Base-by-base conservation (phyloP, 1,284 basidiomycete genomes). In the Cryptococcus deneoformans region DNA sequence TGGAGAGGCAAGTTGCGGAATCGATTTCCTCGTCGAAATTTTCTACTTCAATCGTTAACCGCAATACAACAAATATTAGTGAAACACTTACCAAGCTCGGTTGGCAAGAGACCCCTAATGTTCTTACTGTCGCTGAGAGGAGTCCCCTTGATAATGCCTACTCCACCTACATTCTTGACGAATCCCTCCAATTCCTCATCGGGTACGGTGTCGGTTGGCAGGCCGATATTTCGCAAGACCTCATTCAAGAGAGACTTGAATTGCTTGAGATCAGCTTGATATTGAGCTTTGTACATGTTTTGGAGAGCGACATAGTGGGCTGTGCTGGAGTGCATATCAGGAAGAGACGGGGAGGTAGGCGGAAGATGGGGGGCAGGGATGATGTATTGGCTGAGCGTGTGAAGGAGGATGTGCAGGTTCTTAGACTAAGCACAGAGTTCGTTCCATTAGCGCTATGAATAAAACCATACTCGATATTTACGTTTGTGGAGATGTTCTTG, bases 261-360 rank as follows among this genome's bases (percentile, higher is more conserved):
- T 37, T 54, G 51, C 1, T 59, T 53, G n/a, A 77, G 61, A 52
- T 79, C 77, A 6, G 60, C 58, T 43, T 61, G 63, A 45, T 72
- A 68, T 54, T 75, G 68, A 46, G 67, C 56, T 58, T 75, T 74
- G 67, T 77, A 78, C 6, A 80, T 61, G 47, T 71, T 73, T 55
- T 79, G 76, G 5, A 79, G 66, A 5, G 67, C 61, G 53, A 80
- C 69, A 72, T 97, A 99, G 56, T 84, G 84, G 42, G 80, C 75
- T 0, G 94, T 96, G 64, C 88, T 88, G 4, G 94, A 87, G 74
- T 96, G 95, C 90, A 99, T 97, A 78, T 99, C 95, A 0, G 95
- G 95, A 1, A 99, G 80, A 0, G 90, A 84, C 2, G 85, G 80
- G 0, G 83, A 81, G 12, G 87, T 77, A 0, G 87, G 87, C 5